A percentile compares a stretch with the other conserved stretches of the same genome.
Evolutionary conservation across 1,284 basidiomycete genomes (phyloP).

Genomic region (Puccinia horiana): DNA sequence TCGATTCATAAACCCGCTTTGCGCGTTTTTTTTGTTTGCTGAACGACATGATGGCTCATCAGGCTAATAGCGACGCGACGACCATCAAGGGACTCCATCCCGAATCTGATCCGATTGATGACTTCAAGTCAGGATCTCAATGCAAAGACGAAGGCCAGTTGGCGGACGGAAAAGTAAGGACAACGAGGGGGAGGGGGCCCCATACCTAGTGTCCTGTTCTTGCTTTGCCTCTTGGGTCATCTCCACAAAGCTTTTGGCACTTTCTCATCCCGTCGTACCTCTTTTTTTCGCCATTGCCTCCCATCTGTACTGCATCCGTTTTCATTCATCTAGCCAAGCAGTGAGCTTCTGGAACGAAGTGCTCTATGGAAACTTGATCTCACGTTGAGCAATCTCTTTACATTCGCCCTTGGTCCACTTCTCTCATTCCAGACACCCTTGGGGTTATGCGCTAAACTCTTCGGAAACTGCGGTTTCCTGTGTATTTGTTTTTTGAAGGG

Average conservation of each 20-base stretch:
- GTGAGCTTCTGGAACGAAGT: background rate
- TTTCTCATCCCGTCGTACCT: background rate
- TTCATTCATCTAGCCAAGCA: background rate
- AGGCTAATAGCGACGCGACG: background rate
- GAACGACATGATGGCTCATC: background rate
- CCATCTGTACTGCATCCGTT: background rate
- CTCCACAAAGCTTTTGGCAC: background rate
- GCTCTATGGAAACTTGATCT: constrained; percentile 22
- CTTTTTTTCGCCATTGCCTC: background rate
- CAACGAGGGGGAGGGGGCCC: too few relatives aligned
- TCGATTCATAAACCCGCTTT: too few relatives aligned
- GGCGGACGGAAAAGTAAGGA: background rate
- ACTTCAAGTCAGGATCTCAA: background rate
- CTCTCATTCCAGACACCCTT: too few relatives aligned
- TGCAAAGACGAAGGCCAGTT: background rate
- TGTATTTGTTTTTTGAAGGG: background rate
- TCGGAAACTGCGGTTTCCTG: background rate
- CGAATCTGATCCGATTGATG: background rate
- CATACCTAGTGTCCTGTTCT: too few relatives aligned
- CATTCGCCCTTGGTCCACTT: background rate
- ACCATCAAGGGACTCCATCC: background rate
- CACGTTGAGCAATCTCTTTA: background rate
- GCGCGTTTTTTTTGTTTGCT: too few relatives aligned
- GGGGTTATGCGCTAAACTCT: too few relatives aligned
- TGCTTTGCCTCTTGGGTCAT: background rate